phyloP scores from a whole-genome alignment of 352 stramenopile species.

The Globisporangium cederbergense region DNA sequence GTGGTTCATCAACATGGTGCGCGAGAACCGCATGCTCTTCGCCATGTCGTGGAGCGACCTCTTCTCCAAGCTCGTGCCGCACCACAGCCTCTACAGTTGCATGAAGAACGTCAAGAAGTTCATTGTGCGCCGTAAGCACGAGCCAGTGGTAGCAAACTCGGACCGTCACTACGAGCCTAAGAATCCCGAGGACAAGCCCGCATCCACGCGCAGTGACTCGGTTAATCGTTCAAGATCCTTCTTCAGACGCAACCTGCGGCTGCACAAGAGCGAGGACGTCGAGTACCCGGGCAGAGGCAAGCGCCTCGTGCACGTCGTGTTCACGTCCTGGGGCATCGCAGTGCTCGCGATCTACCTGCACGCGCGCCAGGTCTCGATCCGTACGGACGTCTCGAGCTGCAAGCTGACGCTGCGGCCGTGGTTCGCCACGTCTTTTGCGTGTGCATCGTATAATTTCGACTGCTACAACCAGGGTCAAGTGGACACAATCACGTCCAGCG shows the following conservation, averaged over 20 bases:
- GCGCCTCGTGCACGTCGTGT: slow-evolving; percentile 30
- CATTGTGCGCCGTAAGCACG: slow-evolving; percentile 9
- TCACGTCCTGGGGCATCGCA: slow-evolving; percentile 28
- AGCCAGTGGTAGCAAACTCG: too few relatives aligned
- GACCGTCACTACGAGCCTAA: not conserved
- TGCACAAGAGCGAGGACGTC: not conserved
- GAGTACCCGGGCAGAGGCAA: slow-evolving; percentile 13
- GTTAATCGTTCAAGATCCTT: not conserved
- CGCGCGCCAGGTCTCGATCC: slow-evolving; percentile 22
- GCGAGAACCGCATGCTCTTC: slow-evolving; percentile 23
- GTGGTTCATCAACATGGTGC: slow-evolving; percentile 24
- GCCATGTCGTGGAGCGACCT: slow-evolving; percentile 17
- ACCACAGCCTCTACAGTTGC: slow-evolving; percentile 19
- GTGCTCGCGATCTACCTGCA: slow-evolving; percentile 32
- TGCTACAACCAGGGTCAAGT: slow-evolving; percentile 25
- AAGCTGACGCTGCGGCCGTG: slow-evolving; percentile 30
- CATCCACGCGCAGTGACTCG: too few relatives aligned
- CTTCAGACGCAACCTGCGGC: not conserved
- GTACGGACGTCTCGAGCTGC: slow-evolving; percentile 21
- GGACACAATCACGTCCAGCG: slow-evolving; percentile 18
- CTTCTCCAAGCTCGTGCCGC: slow-evolving; percentile 21
- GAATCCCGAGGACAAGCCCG: not conserved
- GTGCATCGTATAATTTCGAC: slow-evolving; percentile 33
- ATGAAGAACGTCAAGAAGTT: slow-evolving; percentile 24
- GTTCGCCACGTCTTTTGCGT: slow-evolving; percentile 29